Base-by-base conservation (phyloP, 139 green algal species). In the Chlamydomonas urium region DNA sequence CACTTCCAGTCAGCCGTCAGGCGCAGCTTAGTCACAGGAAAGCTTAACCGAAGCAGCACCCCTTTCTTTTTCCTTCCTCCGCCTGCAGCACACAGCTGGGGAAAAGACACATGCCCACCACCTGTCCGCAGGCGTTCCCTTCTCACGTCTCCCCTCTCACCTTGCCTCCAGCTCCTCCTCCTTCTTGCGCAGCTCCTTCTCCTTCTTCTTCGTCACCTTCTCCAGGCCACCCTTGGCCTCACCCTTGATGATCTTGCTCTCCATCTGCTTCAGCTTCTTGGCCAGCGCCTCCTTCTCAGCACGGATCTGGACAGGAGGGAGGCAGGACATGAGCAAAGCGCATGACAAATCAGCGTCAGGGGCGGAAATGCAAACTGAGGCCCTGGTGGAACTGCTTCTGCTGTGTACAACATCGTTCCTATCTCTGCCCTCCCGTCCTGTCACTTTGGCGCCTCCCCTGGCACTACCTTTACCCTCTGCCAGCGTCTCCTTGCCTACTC, bases 171-270 rank as follows among this genome's bases (percentile, higher is more conserved):
- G 72, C 59, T 88, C 81, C 48, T 79, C 53, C 75, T 88, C 78
- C n/a, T 86, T 71, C 32, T 65, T 63, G 34, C 69, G 68, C n/a
- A 90, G 77, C 69, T 90, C 75, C 47, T 85, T 79, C 75, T 90
- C 80, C 66, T 87, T 87, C 47, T 82, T 79, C n/a, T 72, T 68
- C 0, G 85, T 86, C 29, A 89, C 70, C 58, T 83, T 73, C 6
- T 81, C 75, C 38, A 93, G 78, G 1, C 86, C 84, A 4, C 86
- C 83, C 1, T 77, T 63, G 8, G 76, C 73, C 48, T 90, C 84
- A 38, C 86, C 84, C 77, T 87, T 87, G 1, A 88, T 72, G 53
- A 93, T 81, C 70, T 93, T 92, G 75, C 82, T 77, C 76, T 93
- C 80, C 86, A 93, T 90, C 2, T 78, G 71, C 36, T 78, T 80